Conservation (phyloP, 306 rosid species). For the Corylus avellana region DNA sequence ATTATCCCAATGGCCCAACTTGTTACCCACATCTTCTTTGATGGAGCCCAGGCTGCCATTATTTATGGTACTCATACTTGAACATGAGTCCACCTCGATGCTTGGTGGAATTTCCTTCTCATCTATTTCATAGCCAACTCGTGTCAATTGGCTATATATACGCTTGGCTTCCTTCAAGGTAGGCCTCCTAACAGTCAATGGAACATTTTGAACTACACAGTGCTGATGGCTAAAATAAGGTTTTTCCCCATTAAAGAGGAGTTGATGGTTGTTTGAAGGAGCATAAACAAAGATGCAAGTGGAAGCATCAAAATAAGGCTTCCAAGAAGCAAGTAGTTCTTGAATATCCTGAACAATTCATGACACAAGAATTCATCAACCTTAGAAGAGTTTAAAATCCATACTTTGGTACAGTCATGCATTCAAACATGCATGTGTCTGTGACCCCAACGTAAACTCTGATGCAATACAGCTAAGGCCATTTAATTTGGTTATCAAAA, state of each 20-base stretch:
- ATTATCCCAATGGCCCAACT: conserved; percentile 31
- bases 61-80: conserved; percentile 26
- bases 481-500: background rate
- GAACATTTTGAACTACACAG: conserved; percentile 54
- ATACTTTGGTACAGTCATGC: background rate
- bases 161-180: conserved; percentile 82
- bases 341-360: conserved; percentile 76
- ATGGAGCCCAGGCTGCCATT: conserved; percentile 27
- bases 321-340: conserved; percentile 83
- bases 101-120: conserved; percentile 48
- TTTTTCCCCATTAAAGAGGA: conserved; percentile 71
- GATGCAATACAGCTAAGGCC: background rate
- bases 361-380: conserved; percentile 26
- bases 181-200: conserved; percentile 79
- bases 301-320: conserved; percentile 77
- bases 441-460: background rate
- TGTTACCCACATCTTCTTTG: conserved; percentile 33
- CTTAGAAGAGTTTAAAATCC: conserved; percentile 11
- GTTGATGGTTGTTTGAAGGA: conserved; percentile 84
- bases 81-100: conserved; percentile 22
- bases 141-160: conserved; percentile 69
- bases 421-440: background rate
- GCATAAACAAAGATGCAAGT: conserved; percentile 67
- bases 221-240: conserved; percentile 60
- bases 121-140: conserved; percentile 55